Evolutionary conservation across 345 rosid species (phyloP), one percentile per base, ranked within the genome.

Genomic region (Murraya paniculata): DNA sequence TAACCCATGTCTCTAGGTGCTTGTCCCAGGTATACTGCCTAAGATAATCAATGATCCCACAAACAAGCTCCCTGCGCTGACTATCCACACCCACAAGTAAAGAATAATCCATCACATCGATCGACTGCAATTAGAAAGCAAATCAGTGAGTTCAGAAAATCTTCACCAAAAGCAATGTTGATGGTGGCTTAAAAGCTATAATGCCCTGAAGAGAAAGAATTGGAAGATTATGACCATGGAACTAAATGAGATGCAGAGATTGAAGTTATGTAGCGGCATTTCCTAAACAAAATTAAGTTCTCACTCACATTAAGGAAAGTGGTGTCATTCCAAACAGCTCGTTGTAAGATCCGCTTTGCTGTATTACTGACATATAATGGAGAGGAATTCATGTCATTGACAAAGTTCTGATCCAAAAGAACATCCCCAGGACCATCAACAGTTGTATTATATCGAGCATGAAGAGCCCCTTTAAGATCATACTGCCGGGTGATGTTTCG

Each of bases 11-110:
- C 86, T 96, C 99, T 6, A 94, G 80, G 55, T 94, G 98, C 79
- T 96, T 96, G 88, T 96, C 99, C 98, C 93, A 96, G 22, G 99
- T 96, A 81, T 92, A 96, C 87, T 96, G 98, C 79, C 99, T 88
- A 9, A 96, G 95, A 65, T 92, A 96, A 84, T 96, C 99, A 5
- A 96, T 96, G 30, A 96, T 96, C 78, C 99, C 99, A 78, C 99
- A 94, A 36, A 92, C 98, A 74, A 94, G 98, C 85, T 90, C 94
- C 33, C 50, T 88, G 45, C 79, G 78, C 84, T 90, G 84, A 8
- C 78, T 79, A 62, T 96, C 99, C 39, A 96, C 97, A 73, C 95
- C 98, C 75, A 94, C 95, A 71, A 96, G 92, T 70, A 94, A 80
- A 16, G 98, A 96, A 84, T 96, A 96, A 82, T 96, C 99, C 98